Evolutionary conservation across 768 basidiomycete species (phyloP), one percentile per base, ranked within the genome.

Genomic region (Tulasnella sp.): DNA sequence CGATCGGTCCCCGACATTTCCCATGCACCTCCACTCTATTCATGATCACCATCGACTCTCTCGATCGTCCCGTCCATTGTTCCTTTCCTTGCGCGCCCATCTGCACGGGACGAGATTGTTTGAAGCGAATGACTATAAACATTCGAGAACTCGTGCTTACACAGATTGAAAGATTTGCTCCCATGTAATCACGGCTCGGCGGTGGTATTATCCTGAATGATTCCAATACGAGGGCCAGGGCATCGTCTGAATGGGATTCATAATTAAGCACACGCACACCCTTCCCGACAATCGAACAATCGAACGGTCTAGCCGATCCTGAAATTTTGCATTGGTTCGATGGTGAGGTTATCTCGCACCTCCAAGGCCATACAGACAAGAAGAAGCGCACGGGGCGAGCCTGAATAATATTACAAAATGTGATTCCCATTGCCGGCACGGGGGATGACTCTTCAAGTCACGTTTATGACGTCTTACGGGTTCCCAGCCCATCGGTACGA

Each of bases 21-120:
- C 34, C 62, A 68, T 68, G 62, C 62, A 68, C 62, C 62, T 68
- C 62, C 62, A 68, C 62, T 68, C 27, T 36, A n/a, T n/a, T n/a
- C n/a, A n/a, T 46, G 14, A 46, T n/a, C n/a, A n/a, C n/a, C n/a
- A n/a, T n/a, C n/a, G n/a, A n/a, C n/a, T n/a, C 12, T 21, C n/a
- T n/a, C 24, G 44, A 44, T 44, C 52, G 52, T 24, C 14, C n/a
- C 6, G 7, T 24, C 52, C 52, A 24, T 52, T 52, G 21, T 52
- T n/a, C 52, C 44, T 8, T n/a, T n/a, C 12, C 31, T 68, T 68
- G 34, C 34, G 62, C 31, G n/a, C n/a, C n/a, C 58, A n/a, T 62
- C n/a, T 21, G 58, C 27, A 31, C 2, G 12, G 14, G 24, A 5
- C 24, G 21, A 21, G 39, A 27, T 27, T 31, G 62, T 16, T 34